phyloP scores from a whole-genome alignment of 345 rosid genomes.

The Draba incana region DNA sequence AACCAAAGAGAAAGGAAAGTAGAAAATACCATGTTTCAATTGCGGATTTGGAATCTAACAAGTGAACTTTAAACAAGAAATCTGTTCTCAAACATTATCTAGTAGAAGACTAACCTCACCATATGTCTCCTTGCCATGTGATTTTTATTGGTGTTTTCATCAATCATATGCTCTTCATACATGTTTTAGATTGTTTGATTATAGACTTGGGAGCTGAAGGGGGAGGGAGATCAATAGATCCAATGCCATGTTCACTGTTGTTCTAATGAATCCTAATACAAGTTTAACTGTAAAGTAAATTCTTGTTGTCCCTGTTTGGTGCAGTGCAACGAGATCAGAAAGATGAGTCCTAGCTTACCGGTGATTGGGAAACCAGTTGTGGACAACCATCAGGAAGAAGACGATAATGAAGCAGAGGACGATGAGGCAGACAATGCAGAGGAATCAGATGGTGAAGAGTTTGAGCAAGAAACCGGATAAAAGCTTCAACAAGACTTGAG shows the following conservation, averaged over 20 bases:
- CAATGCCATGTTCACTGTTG: neutral
- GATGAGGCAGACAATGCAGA: constrained; percentile 94
- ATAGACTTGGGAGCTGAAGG: neutral
- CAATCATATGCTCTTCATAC: too few species aligned
- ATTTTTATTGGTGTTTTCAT: constrained; percentile 5
- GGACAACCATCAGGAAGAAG: constrained; percentile 80
- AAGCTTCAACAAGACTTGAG: neutral
- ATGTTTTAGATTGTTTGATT: constrained; percentile 1
- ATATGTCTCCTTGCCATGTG: constrained; percentile 10
- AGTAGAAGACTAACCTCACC: neutral
- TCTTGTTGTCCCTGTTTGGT: constrained; percentile 16
- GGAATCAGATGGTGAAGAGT: constrained; percentile 92
- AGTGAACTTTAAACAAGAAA: neutral
- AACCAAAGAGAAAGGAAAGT: neutral
- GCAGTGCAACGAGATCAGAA: constrained; percentile 85
- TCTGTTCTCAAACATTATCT: neutral
- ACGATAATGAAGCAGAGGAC: constrained; percentile 76
- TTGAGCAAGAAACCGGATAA: constrained; percentile 85
- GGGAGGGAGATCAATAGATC: neutral
- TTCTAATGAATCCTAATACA: neutral
- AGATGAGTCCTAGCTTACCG: constrained; percentile 56
- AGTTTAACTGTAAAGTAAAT: neutral
- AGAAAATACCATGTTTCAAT: neutral
- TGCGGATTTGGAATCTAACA: neutral
- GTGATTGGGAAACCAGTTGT: constrained; percentile 71